A percentile compares a stretch with the other conserved stretches of the same genome.
phyloP scores from a whole-genome alignment of 1,139 yeast genomes.

The Diutina ranongensis region DNA sequence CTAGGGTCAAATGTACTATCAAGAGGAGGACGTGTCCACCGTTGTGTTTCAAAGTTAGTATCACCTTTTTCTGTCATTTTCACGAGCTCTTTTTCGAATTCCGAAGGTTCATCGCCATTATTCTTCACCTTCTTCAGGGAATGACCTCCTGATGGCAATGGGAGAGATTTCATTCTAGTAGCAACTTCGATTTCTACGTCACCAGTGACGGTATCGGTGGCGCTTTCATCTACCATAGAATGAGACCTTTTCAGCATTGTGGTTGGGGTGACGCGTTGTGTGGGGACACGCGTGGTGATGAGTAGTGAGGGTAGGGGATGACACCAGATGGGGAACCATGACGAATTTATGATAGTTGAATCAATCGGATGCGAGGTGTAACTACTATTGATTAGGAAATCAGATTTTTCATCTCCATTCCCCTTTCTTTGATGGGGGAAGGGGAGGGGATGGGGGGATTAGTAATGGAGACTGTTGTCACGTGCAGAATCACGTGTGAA shows the following conservation, averaged over 20 bases:
- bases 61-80: slow-evolving; percentile 40
- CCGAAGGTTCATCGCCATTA: background rate
- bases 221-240: background rate
- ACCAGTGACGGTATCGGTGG: background rate
- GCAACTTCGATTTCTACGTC: background rate
- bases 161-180: background rate
- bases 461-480: no score
- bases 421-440: no score
- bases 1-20: slow-evolving; percentile 28
- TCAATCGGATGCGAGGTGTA: no score
- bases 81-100: slow-evolving; percentile 54
- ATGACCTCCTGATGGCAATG: background rate
- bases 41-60: slow-evolving; percentile 31
- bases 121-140: background rate
- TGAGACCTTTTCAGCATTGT: background rate
- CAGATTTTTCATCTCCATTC: no score
- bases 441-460: no score
- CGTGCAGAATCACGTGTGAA: no score
- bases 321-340: no score
- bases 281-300: background rate
- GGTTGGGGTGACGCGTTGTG: background rate
- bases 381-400: no score
- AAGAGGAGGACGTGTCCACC: slow-evolving; percentile 51
- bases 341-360: no score
- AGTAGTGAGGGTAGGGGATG: no score